These are phyloP conservation scores for Agaricus subrufescens DNA, from an alignment of 768 basidiomycete species.

Conservation along the genomic window DNA sequence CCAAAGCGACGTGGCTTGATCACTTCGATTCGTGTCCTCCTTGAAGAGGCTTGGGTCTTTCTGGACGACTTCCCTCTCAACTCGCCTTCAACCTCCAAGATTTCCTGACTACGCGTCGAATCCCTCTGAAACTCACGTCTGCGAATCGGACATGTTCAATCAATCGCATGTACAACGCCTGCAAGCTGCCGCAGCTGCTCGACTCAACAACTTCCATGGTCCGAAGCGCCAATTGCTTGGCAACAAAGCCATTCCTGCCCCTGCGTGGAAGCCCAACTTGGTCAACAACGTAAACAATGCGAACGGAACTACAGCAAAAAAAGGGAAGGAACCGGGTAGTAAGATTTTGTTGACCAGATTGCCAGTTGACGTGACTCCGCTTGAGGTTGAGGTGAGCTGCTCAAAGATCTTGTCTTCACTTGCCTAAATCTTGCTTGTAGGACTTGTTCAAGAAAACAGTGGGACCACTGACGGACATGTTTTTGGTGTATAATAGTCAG, in stretches of 20 bases:
- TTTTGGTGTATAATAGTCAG: conserved; percentile 72
- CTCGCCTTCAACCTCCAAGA: not conserved
- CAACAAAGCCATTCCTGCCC: conserved; percentile 48
- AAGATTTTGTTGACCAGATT: conserved; percentile 65
- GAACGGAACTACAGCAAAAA: conserved; percentile 18
- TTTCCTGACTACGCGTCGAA: too few species aligned
- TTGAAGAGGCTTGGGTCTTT: too few species aligned
- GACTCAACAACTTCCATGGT: conserved; percentile 44
- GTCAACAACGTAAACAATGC: conserved; percentile 7
- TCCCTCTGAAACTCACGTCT: too few species aligned
- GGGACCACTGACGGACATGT: conserved; percentile 65
- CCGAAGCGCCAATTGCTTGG: conserved; percentile 56
- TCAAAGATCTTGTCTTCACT: not conserved
- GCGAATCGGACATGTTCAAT: not conserved
- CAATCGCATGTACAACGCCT: conserved; percentile 8
- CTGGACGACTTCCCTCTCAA: too few species aligned
- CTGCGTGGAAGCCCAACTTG: conserved; percentile 52
- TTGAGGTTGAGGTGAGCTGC: conserved; percentile 57
- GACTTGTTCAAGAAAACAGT: conserved; percentile 74
- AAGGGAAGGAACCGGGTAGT: conserved; percentile 44
- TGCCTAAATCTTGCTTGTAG: conserved; percentile 26
- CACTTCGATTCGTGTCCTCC: too few species aligned
- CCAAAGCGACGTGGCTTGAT: too few species aligned
- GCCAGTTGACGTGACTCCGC: conserved; percentile 63
- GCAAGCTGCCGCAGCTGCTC: conserved; percentile 16